These are phyloP conservation scores for Saitoella complicata DNA, from an alignment of 805 yeast species.

Conservation along the genomic window DNA sequence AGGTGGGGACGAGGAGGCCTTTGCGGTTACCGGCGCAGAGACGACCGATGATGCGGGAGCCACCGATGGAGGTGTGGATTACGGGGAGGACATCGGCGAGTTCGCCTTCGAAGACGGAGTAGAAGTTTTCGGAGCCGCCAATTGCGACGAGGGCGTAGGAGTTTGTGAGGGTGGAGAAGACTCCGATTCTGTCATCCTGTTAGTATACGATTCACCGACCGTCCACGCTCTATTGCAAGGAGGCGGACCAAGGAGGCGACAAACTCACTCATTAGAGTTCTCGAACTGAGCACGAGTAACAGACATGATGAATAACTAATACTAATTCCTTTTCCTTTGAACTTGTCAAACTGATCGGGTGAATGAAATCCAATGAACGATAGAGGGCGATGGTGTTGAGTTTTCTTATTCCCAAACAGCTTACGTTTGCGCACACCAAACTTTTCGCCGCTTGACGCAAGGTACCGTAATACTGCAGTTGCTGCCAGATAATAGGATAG, in stretches of 20 bases:
- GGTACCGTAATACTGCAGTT: no score
- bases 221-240: neutral
- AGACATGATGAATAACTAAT: no score
- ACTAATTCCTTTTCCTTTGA: no score
- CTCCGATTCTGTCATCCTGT: conserved; percentile 47
- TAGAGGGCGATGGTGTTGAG: no score
- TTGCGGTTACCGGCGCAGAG: conserved; percentile 95
- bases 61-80: conserved; percentile 94
- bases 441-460: no score
- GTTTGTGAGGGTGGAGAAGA: conserved; percentile 86
- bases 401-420: no score
- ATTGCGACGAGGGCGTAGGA: conserved; percentile 91
- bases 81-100: conserved; percentile 92
- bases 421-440: no score
- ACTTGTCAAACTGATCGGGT: no score
- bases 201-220: conserved; percentile 22
- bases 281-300: conserved; percentile 32
- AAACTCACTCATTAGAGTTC: conserved; percentile 52
- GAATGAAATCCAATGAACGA: no score
- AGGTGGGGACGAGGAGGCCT: conserved; percentile 91
- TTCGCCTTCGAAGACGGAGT: conserved; percentile 94
- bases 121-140: conserved; percentile 78
- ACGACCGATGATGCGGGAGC: conserved; percentile 93
- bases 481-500: no score
- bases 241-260: neutral